Evolutionary conservation across 208 protist genomes (phyloP).

Genomic region (Acanthamoeba sp.): DNA sequence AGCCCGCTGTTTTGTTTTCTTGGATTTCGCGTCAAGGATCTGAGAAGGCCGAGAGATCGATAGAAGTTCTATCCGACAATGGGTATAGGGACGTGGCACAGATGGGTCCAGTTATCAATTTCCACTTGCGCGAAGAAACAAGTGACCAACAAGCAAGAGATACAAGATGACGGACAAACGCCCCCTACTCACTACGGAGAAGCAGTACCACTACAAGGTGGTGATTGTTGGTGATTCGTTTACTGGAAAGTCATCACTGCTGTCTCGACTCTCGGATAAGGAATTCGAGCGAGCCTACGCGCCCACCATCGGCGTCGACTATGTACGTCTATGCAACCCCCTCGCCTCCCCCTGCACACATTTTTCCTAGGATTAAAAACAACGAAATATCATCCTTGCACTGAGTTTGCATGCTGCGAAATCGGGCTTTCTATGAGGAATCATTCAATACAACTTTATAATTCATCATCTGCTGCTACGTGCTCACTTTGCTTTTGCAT

Average conservation of each 20-base stretch:
- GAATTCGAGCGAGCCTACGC: constrained; percentile 34
- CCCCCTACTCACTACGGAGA: background rate
- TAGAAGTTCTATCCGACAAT: background rate
- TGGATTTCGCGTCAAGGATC: background rate
- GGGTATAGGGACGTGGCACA: background rate
- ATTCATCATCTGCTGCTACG: background rate
- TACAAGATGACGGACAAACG: background rate
- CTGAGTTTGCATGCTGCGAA: constrained; percentile 38
- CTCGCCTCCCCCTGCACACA: background rate
- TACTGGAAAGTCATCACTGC: constrained; percentile 16
- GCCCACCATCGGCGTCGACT: constrained; percentile 33
- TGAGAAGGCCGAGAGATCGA: background rate
- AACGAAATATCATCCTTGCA: constrained; percentile 52
- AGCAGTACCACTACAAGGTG: constrained; percentile 32
- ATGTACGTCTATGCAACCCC: background rate
- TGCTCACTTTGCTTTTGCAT: background rate
- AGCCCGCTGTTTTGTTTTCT: background rate
- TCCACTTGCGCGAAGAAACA: too few relatives aligned
- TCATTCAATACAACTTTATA: background rate
- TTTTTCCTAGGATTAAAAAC: constrained; percentile 10
- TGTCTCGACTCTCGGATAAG: background rate
- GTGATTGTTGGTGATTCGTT: constrained; percentile 23
- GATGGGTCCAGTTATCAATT: too few relatives aligned
- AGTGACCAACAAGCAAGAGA: too few relatives aligned
- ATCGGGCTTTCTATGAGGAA: background rate